Base-by-base conservation (phyloP, 805 yeast genomes). In the Candida odintsovae region DNA sequence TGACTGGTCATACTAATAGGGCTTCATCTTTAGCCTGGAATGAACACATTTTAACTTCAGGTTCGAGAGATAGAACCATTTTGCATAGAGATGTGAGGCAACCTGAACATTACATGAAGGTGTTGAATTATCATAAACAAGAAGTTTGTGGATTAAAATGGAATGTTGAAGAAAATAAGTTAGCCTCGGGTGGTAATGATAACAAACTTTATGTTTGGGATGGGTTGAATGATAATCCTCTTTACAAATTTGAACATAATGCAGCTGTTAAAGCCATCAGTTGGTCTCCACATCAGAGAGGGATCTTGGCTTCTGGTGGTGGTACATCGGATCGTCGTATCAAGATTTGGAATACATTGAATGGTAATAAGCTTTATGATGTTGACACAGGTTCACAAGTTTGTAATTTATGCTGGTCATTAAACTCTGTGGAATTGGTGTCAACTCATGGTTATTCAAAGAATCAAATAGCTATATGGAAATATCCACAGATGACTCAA, bases 231-330 rank as follows among this genome's bases (percentile, higher is more conserved):
- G 76, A 76, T 44, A 67, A 65, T 6, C 97, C 99, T 2, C 63
- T 88, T 25, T 77, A 82, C 59, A 82, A 74, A 49, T 85, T 90
- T 56, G 96, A 89, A 52, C 98, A 94, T 63, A 80, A 78, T 16
- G 97, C 98, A 1, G 99, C 99, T 0, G 95, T 94, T 3, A 94
- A 94, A 66, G 99, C 98, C 0, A 76, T 94, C 44, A 87, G 96
- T 2, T 94, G 99, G 99, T 86, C 95, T 1, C 98, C 99, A 3
- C 98, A 94, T 62, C 96, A 89, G 62, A 72, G 97, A 46, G 97
- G 98, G 1, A 75, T 90, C 3, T 65, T 94, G 46, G 98, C 98
- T 1, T 79, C 94, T 2, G 99, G 99, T 15, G 99, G 99, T 18
- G 99, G 99, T 33, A 90, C 98, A 0, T 90, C 95, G 1, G 99